Evolutionary conservation across 106 monocot genomes (phyloP), one percentile per base, ranked within the genome.

Genomic region (Acorus gramineus): DNA sequence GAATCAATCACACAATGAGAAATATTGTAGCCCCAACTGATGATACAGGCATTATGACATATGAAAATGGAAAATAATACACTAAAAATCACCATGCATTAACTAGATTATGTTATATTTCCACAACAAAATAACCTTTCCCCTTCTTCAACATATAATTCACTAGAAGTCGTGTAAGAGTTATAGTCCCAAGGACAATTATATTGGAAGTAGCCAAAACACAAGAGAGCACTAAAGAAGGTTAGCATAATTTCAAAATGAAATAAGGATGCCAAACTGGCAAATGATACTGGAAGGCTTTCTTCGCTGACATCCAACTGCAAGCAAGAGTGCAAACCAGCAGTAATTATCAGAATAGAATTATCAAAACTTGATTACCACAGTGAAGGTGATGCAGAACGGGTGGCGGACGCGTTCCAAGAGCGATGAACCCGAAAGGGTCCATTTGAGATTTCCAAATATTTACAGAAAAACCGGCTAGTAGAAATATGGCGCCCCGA

Each of bases 121-220:
- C 96, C 87, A 98, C 92, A 76, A 92, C 55, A 85, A 98, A 98
- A 77, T 91, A 85, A 11, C 98, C 91, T 42, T 56, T 66, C 14
- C 91, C 85, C 76, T 88, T 84, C 73, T 86, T 73, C 60, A 98
- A 49, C 98, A 98, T 98, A 66, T 55, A 85, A 44, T 87, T 87
- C 64, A 85, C 85, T 48, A 98, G 85, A 70, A 88, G 81, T 60
- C 77, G 83, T 57, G 98, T 98, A 42, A 98, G 81, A 63, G 62
- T 71, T 67, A 98, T 84, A 8, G 91, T 83, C 4, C 98, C 98
- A 46, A 92, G 7, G 11, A 92, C 92, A 84, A 88, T 98, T 68
- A 79, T 62, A 52, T 78, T 77, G 63, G 92, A 88, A 14, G 85
- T 92, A 59, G 66, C 66, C 98, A 92, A 63, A 4, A 57, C 9